Evolutionary conservation across 73 alveolate genomes (phyloP).

Genomic region (Uronychia binucleata): DNA sequence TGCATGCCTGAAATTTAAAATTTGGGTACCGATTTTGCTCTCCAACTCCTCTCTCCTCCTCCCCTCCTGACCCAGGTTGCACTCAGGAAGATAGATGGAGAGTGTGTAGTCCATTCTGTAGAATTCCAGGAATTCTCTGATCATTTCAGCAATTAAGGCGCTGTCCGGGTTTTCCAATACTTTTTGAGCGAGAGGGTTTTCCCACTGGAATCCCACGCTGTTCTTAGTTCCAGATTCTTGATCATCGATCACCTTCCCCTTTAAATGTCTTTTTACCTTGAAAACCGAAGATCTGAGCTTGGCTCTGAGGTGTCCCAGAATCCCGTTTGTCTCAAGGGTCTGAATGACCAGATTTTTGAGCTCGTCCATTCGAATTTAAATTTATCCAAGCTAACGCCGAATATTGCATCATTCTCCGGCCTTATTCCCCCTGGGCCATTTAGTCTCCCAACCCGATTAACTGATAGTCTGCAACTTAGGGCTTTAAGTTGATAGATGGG

Average conservation of each 20-base stretch:
- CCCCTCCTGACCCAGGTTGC: slow-evolving; percentile 29
- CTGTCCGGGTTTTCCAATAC: slow-evolving; percentile 83
- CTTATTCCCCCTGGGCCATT: no score
- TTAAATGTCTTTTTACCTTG: slow-evolving; percentile 54
- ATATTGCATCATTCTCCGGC: no score
- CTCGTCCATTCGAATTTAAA: slow-evolving; percentile 82
- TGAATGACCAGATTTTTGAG: slow-evolving; percentile 89
- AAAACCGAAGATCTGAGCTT: slow-evolving; percentile 86
- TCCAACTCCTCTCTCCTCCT: slow-evolving; percentile 38
- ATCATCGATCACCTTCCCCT: slow-evolving; percentile 47
- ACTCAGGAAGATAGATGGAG: slow-evolving; percentile 84
- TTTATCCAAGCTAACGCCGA: no score
- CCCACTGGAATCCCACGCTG: slow-evolving; percentile 88
- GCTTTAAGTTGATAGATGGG: no score
- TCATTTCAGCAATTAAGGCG: slow-evolving; percentile 83
- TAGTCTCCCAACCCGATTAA: no score
- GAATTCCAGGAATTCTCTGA: slow-evolving; percentile 85
- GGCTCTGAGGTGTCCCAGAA: slow-evolving; percentile 86
- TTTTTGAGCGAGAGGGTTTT: slow-evolving; percentile 81
- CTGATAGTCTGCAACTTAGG: no score
- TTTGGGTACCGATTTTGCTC: slow-evolving; percentile 7
- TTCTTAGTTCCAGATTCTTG: slow-evolving; percentile 78
- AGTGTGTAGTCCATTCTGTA: slow-evolving; percentile 88
- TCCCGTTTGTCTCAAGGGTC: slow-evolving; percentile 87
- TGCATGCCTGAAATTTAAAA: neutral